phyloP scores from a whole-genome alignment of 352 stramenopile species.

The Blastocystis sp. region DNA sequence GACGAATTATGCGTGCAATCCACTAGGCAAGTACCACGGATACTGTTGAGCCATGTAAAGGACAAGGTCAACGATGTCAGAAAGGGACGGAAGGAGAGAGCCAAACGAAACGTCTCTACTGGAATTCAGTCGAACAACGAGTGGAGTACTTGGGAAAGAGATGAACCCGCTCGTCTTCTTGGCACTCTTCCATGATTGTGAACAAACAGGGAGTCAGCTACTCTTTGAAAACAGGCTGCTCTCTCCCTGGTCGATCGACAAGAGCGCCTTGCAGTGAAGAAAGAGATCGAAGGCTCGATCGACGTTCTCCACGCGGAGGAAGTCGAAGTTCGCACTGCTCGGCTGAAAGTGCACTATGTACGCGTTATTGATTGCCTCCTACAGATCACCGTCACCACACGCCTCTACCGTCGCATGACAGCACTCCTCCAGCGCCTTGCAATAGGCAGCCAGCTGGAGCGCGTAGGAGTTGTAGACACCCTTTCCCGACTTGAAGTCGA shows the following conservation, averaged over 20 bases:
- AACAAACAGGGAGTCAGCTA: constrained; percentile 57
- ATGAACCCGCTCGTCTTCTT: constrained; percentile 8
- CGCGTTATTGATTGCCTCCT: constrained; percentile 25
- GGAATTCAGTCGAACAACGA: neutral
- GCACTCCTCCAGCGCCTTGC: constrained; percentile 57
- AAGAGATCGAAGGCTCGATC: constrained; percentile 34
- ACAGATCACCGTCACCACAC: neutral
- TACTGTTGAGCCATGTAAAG: constrained; percentile 47
- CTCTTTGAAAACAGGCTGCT: constrained; percentile 4
- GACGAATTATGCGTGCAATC: neutral
- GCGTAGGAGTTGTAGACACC: constrained; percentile 43
- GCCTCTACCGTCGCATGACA: neutral
- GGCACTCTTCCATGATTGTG: constrained; percentile 16
- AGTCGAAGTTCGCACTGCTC: constrained; percentile 25
- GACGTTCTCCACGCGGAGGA: constrained; percentile 25
- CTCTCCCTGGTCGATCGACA: neutral
- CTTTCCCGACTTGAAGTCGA: constrained; percentile 67
- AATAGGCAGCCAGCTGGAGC: constrained; percentile 57
- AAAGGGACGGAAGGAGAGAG: neutral
- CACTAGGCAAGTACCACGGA: constrained; percentile 18
- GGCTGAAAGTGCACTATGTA: constrained; percentile 24
- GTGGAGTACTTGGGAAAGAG: neutral
- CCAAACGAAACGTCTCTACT: constrained; percentile 2
- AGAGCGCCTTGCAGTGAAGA: constrained; percentile 45
- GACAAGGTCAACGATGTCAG: constrained; percentile 34